Percentiles rank a stretch among this genome's conserved stretches.
phyloP scores from a whole-genome alignment of 2,329 filamentous ascomycete genomes.

The Myriosclerotinia curreyana region DNA sequence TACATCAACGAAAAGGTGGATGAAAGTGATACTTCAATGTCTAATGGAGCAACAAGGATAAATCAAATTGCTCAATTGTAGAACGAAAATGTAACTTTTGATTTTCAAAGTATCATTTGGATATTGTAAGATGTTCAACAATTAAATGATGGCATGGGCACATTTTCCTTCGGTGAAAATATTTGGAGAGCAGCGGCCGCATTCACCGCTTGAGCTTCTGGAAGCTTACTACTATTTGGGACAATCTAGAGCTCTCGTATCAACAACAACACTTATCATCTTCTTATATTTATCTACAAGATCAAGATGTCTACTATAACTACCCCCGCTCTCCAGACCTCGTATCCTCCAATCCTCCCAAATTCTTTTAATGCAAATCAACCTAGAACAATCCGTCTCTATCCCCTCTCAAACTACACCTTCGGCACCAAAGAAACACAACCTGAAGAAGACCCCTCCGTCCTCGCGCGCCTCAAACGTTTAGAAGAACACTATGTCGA shows the following conservation, averaged over 20 bases:
- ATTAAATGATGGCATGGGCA: background rate
- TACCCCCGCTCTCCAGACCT: conserved; percentile 71
- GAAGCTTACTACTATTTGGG: background rate
- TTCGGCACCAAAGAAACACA: conserved; percentile 98
- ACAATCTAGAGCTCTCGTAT: conserved; percentile 9
- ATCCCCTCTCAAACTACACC: conserved; percentile 96
- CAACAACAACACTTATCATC: background rate
- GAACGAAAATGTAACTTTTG: background rate
- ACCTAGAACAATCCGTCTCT: conserved; percentile 83
- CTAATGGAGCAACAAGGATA: background rate
- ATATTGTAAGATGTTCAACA: background rate
- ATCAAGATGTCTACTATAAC: conserved; percentile 78
- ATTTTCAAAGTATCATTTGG: background rate
- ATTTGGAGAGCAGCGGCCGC: background rate
- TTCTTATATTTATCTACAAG: background rate
- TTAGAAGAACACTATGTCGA: conserved; percentile 92
- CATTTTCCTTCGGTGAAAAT: background rate
- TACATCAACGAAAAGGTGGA: background rate
- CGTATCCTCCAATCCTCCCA: conserved; percentile 73
- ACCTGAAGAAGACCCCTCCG: conserved; percentile 94
- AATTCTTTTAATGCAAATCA: conserved; percentile 86
- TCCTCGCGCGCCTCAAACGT: conserved; percentile 85
- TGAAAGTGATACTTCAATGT: background rate
- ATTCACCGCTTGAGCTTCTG: conserved; percentile 19
- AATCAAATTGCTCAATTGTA: background rate